Conservation (phyloP, 2,329 filamentous ascomycete species). For the Hirsutella rhossiliensis region DNA sequence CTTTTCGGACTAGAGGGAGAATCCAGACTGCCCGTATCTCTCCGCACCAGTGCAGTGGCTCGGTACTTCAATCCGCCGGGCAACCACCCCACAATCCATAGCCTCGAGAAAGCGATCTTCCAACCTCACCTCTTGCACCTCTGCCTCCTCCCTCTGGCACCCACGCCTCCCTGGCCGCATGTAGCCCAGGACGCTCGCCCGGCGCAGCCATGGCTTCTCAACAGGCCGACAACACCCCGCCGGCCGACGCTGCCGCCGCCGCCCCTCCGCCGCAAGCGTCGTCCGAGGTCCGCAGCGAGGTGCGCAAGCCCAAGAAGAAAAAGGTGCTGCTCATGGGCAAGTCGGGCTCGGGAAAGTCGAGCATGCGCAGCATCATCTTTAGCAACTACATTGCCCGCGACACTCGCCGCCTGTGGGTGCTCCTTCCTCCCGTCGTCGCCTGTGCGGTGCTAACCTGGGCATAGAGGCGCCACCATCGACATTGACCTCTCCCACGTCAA, state of each 20-base stretch:
- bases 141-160: too few relatives aligned
- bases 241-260: neutral
- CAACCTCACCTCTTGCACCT: too few relatives aligned
- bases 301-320: conserved; percentile 68
- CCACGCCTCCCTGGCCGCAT: too few relatives aligned
- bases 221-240: neutral
- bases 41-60: too few relatives aligned
- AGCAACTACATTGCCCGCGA: conserved; percentile 98
- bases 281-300: conserved; percentile 31
- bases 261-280: neutral
- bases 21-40: too few relatives aligned
- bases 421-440: neutral
- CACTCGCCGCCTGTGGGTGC: conserved; percentile 61
- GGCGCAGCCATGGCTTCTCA: conserved; percentile 5
- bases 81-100: too few relatives aligned
- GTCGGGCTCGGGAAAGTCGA: conserved; percentile 93
- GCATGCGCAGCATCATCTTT: conserved; percentile 98
- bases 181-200: neutral
- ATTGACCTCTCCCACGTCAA: conserved; percentile 98
- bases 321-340: conserved; percentile 89
- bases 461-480: conserved; percentile 82
- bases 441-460: neutral
- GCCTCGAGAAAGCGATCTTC: too few relatives aligned
- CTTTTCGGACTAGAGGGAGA: too few relatives aligned
- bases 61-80: too few relatives aligned